phyloP scores from a whole-genome alignment of 441 rosid genomes.

The Arabidopsis hybrid region DNA sequence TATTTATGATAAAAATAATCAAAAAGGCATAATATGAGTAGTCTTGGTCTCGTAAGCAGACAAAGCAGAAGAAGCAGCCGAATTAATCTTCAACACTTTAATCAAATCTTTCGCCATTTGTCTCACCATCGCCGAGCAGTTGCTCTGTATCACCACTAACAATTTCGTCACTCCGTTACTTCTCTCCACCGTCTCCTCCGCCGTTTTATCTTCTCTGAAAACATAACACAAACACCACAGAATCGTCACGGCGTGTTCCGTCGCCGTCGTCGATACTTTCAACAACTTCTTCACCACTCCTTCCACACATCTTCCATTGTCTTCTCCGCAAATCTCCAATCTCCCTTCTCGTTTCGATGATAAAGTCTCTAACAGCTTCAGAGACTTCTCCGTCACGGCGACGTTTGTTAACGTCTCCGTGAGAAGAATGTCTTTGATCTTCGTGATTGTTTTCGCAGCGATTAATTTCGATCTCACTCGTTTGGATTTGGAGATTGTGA shows the following conservation, averaged over 20 bases:
- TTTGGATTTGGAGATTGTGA: constrained; percentile 55
- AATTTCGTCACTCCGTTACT: constrained; percentile 76
- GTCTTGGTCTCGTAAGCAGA: constrained; percentile 80
- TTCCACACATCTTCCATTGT: constrained; percentile 53
- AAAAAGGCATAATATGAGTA: constrained; percentile 91
- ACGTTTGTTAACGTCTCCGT: constrained; percentile 42
- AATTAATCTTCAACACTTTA: constrained; percentile 58
- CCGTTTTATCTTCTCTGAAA: constrained; percentile 57
- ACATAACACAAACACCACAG: constrained; percentile 77
- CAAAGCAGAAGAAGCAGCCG: constrained; percentile 62
- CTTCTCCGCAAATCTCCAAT: constrained; percentile 47
- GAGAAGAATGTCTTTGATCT: constrained; percentile 51
- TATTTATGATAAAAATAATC: constrained; percentile 32
- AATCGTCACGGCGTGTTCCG: constrained; percentile 84
- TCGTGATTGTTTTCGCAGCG: constrained; percentile 44
- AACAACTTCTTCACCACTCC: constrained; percentile 68
- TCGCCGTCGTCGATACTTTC: constrained; percentile 72
- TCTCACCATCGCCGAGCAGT: constrained; percentile 69
- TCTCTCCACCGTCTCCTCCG: constrained; percentile 63
- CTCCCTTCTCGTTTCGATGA: constrained; percentile 71
- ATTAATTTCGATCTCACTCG: constrained; percentile 58
- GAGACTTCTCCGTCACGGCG: constrained; percentile 62
- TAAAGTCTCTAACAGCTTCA: constrained; percentile 66
- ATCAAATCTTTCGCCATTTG: constrained; percentile 79
- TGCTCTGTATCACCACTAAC: constrained; percentile 84